These are phyloP conservation scores for Aspergillus pseudoterreus DNA, from an alignment of 2,329 filamentous ascomycete genomes.

Conservation along the genomic window DNA sequence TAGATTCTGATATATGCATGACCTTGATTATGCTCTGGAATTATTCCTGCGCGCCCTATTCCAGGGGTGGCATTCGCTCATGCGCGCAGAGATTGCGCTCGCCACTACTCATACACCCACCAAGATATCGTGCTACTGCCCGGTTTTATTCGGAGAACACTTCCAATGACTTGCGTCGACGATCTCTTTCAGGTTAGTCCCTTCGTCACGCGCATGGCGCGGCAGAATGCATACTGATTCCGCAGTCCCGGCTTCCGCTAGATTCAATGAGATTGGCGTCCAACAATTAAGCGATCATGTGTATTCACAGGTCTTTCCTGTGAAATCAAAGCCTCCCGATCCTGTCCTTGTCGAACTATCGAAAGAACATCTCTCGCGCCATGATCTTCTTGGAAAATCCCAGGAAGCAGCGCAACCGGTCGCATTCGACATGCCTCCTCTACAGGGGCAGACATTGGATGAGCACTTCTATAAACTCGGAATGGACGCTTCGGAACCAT, in stretches of 20 bases:
- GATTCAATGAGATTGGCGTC: slow-evolving; percentile 89
- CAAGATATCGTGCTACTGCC: slow-evolving; percentile 11
- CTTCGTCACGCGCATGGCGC: neutral
- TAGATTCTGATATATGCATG: neutral
- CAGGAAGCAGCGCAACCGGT: slow-evolving; percentile 72
- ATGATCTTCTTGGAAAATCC: slow-evolving; percentile 87
- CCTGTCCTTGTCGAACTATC: slow-evolving; percentile 74
- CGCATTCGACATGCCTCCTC: slow-evolving; percentile 75
- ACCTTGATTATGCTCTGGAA: slow-evolving; percentile 24
- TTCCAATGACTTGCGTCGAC: slow-evolving; percentile 5
- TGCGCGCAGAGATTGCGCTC: slow-evolving; percentile 23
- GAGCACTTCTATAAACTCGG: slow-evolving; percentile 93
- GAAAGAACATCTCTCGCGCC: slow-evolving; percentile 74
- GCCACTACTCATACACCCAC: slow-evolving; percentile 13
- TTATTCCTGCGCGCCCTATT: slow-evolving; percentile 26
- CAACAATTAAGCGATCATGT: slow-evolving; percentile 87
- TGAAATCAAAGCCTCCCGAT: slow-evolving; percentile 52
- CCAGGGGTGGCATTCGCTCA: slow-evolving; percentile 26
- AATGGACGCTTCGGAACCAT: slow-evolving; percentile 81
- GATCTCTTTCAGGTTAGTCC: slow-evolving; percentile 28
- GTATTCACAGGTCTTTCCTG: slow-evolving; percentile 76
- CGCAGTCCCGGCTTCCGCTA: slow-evolving; percentile 49
- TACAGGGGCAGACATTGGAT: slow-evolving; percentile 79
- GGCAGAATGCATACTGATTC: slow-evolving; percentile 11
- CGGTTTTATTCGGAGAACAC: slow-evolving; percentile 9